Percentiles rank a stretch among this genome's conserved stretches.
Conservation (phyloP, 352 stramenopile species). For the Phytophthora cryptogea region DNA sequence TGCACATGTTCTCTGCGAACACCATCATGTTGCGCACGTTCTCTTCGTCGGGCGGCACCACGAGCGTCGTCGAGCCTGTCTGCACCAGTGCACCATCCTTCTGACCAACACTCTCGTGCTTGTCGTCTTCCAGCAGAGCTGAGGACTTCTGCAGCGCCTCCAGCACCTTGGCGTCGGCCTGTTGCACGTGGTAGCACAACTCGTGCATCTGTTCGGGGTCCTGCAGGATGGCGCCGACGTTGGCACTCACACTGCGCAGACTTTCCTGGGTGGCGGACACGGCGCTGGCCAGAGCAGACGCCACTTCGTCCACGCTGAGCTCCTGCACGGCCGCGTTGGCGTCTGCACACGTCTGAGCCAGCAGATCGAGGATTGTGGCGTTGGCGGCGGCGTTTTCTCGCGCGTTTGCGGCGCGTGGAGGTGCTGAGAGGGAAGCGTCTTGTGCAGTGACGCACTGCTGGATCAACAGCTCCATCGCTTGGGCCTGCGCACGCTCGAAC, state of each 20-base stretch:
- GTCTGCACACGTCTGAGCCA: conserved; percentile 70
- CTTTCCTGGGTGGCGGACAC: conserved; percentile 67
- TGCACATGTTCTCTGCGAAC: conserved; percentile 78
- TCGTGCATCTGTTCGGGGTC: conserved; percentile 67
- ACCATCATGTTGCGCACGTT: conserved; percentile 76
- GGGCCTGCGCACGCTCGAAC: conserved; percentile 52
- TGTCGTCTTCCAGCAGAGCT: conserved; percentile 23
- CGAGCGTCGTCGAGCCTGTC: conserved; percentile 19
- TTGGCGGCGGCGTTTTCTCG: conserved; percentile 29
- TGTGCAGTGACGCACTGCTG: conserved; percentile 49
- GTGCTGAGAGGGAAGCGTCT: neutral
- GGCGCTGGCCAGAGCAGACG: conserved; percentile 48
- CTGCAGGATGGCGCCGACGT: conserved; percentile 59
- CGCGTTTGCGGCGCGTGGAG: neutral
- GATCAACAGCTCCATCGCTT: conserved; percentile 62
- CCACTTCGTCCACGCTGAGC: conserved; percentile 61
- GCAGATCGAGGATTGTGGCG: conserved; percentile 64
- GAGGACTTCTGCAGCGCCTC: conserved; percentile 41
- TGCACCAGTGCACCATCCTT: conserved; percentile 12
- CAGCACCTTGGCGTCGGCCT: conserved; percentile 49
- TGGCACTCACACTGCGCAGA: conserved; percentile 60
- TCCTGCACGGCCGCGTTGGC: conserved; percentile 55
- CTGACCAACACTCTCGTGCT: neutral
- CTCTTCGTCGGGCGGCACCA: conserved; percentile 53
- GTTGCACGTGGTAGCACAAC: conserved; percentile 60